phyloP scores from a whole-genome alignment of 2,329 filamentous ascomycete species.

The Aspergillus brasiliensis region DNA sequence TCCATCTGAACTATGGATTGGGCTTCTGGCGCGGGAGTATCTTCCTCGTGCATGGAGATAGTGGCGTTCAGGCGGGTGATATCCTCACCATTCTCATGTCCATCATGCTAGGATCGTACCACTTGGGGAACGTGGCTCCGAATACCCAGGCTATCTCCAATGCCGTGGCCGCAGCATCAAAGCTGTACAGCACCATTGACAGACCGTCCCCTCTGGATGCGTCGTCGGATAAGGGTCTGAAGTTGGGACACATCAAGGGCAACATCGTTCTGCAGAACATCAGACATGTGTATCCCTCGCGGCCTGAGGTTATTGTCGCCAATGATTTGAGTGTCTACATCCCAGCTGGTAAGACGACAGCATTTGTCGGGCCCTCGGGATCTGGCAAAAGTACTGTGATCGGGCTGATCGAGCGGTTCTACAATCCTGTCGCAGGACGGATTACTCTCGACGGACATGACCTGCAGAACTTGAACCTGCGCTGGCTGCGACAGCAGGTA shows the following conservation, averaged over 20 bases:
- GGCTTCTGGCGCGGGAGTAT: conserved; percentile 39
- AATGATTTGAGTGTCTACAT: conserved; percentile 47
- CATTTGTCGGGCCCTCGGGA: conserved; percentile 61
- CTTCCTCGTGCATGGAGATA: conserved; percentile 23
- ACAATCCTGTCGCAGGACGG: conserved; percentile 56
- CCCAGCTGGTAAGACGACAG: conserved; percentile 54
- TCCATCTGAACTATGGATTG: conserved; percentile 36
- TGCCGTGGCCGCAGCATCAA: conserved; percentile 42
- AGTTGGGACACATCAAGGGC: conserved; percentile 29
- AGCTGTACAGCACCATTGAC: conserved; percentile 46
- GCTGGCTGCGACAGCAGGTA: conserved; percentile 62
- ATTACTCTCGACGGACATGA: conserved; percentile 71
- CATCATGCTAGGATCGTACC: conserved; percentile 41
- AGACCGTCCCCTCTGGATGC: conserved; percentile 44
- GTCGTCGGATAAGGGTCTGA: conserved; percentile 26
- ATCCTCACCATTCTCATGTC: conserved; percentile 34
- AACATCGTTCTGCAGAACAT: conserved; percentile 46
- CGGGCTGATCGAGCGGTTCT: conserved; percentile 58
- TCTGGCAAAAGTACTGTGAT: conserved; percentile 43
- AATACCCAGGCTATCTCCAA: conserved; percentile 47
- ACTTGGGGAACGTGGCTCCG: conserved; percentile 42
- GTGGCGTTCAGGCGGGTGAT: conserved; percentile 27
- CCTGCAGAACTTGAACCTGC: conserved; percentile 69
- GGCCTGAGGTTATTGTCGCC: conserved; percentile 47
- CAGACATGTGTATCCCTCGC: conserved; percentile 51